These are phyloP conservation scores for Sporobolomyces phaffii DNA, from an alignment of 768 basidiomycete genomes.

Conservation along the genomic window DNA sequence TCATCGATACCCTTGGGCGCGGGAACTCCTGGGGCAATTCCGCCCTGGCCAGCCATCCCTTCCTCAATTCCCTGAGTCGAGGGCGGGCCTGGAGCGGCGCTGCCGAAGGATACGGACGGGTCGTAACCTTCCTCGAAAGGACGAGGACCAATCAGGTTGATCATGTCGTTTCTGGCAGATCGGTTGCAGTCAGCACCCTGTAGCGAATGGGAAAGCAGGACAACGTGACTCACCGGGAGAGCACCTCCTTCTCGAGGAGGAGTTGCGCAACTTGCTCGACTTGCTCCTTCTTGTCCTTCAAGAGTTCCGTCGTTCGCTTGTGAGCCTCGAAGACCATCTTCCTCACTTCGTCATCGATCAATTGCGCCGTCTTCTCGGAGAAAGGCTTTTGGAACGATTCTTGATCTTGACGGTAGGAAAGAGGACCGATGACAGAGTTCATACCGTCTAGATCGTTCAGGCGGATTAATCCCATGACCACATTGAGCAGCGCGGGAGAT, in stretches of 20 bases:
- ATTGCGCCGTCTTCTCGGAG: conserved; percentile 92
- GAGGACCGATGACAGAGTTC: conserved; percentile 88
- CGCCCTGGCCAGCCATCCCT: conserved; percentile 18
- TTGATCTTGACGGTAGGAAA: conserved; percentile 84
- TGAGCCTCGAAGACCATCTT: conserved; percentile 93
- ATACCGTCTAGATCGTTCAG: conserved; percentile 73
- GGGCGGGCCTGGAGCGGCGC: background rate
- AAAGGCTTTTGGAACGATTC: conserved; percentile 96
- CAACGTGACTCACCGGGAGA: conserved; percentile 56
- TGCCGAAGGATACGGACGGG: conserved; percentile 17
- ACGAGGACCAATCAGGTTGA: conserved; percentile 41
- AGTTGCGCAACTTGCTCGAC: conserved; percentile 90
- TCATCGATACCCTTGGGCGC: conserved; percentile 24
- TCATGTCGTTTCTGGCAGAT: conserved; percentile 38
- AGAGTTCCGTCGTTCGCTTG: conserved; percentile 68
- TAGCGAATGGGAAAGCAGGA: background rate
- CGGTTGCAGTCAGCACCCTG: background rate
- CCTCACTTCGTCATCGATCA: conserved; percentile 82
- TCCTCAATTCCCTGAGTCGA: conserved; percentile 22
- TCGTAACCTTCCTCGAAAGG: conserved; percentile 38
- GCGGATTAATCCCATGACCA: too few relatives aligned
- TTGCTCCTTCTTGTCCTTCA: conserved; percentile 72
- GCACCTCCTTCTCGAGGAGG: conserved; percentile 88
- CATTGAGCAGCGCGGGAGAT: background rate
- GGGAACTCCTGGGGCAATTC: conserved; percentile 20